Conservation (phyloP, 2,329 filamentous ascomycete genomes). For the Colletotrichum navitas region DNA sequence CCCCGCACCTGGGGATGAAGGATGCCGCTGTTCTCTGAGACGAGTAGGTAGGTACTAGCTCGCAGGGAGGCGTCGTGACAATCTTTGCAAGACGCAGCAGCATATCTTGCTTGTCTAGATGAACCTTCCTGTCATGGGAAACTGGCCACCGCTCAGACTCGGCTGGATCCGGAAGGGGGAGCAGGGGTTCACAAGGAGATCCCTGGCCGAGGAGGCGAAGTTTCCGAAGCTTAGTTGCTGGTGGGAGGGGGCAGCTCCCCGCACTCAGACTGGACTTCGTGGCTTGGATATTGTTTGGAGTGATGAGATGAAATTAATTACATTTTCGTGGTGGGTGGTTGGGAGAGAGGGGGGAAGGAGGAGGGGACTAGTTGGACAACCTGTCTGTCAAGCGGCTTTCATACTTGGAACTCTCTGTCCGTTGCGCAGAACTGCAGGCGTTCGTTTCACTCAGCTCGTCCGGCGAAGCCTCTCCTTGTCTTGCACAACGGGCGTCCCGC, state of each 20-base stretch:
- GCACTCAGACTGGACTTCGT: background rate
- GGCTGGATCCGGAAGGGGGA: background rate
- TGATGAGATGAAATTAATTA: background rate
- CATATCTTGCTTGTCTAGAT: background rate
- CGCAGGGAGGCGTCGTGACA: background rate
- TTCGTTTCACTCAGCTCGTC: background rate
- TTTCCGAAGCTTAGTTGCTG: background rate
- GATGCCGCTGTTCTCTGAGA: background rate
- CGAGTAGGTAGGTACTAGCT: background rate
- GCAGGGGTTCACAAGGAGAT: background rate
- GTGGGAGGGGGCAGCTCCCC: background rate
- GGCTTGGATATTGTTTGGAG: background rate
- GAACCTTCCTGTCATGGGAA: background rate
- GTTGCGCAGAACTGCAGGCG: background rate
- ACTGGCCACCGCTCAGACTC: background rate
- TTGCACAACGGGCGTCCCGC: constrained; percentile 22
- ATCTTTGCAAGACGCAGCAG: background rate
- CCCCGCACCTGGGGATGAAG: background rate
- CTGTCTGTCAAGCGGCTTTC: background rate
- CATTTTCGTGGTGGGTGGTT: background rate
- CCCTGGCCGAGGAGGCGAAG: background rate
- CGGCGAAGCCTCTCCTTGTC: constrained; percentile 34
- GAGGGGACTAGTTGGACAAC: background rate
- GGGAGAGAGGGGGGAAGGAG: background rate
- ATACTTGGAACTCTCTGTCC: background rate